These are phyloP conservation scores for Candida anglica DNA, from an alignment of 805 yeast genomes.

Conservation along the genomic window DNA sequence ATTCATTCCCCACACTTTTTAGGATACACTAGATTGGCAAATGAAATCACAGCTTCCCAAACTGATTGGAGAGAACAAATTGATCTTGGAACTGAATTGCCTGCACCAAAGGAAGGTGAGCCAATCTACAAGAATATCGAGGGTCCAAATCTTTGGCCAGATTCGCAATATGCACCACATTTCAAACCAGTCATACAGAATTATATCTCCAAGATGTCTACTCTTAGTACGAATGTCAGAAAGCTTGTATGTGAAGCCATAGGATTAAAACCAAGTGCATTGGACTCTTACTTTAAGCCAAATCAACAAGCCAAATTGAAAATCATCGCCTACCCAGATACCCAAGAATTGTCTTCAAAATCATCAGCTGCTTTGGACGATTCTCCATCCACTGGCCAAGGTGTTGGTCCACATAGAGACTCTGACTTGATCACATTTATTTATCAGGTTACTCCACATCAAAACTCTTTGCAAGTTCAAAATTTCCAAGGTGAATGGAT, in stretches of 20 bases:
- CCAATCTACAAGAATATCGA: conserved; percentile 46
- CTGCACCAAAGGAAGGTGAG: conserved; percentile 35
- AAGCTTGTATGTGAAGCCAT: conserved; percentile 53
- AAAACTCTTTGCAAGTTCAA: conserved; percentile 52
- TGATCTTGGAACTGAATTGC: conserved; percentile 53
- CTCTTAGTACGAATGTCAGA: conserved; percentile 39
- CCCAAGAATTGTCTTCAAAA: conserved; percentile 15
- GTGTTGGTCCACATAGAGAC: conserved; percentile 67
- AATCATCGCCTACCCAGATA: conserved; percentile 54
- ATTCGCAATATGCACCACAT: conserved; percentile 34
- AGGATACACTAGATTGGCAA: conserved; percentile 55
- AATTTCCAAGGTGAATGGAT: conserved; percentile 56
- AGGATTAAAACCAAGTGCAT: conserved; percentile 40
- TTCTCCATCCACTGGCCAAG: conserved; percentile 36
- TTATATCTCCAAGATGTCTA: conserved; percentile 45
- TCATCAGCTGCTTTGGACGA: conserved; percentile 23
- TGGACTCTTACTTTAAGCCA: conserved; percentile 48
- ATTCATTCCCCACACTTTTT: conserved; percentile 53
- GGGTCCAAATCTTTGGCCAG: conserved; percentile 58
- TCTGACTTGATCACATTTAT: conserved; percentile 59
- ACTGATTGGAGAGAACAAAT: conserved; percentile 62
- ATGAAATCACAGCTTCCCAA: conserved; percentile 51
- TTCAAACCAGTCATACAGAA: conserved; percentile 38
- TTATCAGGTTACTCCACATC: conserved; percentile 49
- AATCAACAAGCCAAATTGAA: conserved; percentile 53